Evolutionary conservation across 2,329 filamentous ascomycete species (phyloP), one percentile per base, ranked within the genome.

Genomic region (Aureobasidium sp.): DNA sequence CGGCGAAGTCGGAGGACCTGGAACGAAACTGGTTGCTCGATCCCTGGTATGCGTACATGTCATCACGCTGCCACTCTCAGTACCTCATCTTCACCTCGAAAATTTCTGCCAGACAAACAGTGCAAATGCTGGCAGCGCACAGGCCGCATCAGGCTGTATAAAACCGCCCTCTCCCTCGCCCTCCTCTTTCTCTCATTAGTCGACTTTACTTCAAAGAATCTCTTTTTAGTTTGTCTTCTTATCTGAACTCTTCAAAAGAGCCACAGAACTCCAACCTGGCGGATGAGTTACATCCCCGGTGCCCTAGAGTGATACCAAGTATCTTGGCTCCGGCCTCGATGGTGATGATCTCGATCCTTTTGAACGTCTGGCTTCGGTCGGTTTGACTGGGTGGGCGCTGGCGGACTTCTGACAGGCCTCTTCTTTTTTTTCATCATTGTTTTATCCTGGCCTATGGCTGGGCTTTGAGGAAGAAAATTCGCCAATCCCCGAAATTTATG

Each of bases 141-240:
- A 48, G 32, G 44, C 44, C 44, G 16, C 16, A 7, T 10, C 35
- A 17, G 17, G 6, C 7, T 24, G 21, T 55, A 57, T 51, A 57
- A 47, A 49, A 38, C 1, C n/a, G 19, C 27, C 16, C 10, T 37
- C 39, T 55, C 19, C 38, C 49, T 53, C 53, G 42, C 54, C 42
- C 51, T 56, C 52, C 35, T 55, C 45, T 34, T 58, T 56, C 16
- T 38, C 22, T 56, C 51, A 14, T 53, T 45, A 58, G 54, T 54
- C 56, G 56, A 58, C 56, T 58, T 55, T 55, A 53, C 49, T 53
- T 40, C 44, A 56, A 32, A 89, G 87, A 90, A 91, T 91, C 88
- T 88, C 88, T 94, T 95, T 86, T 95, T 90, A 95, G 89, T 90
- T 84, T 79, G 88, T 83, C 83, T 90, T 86, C 80, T 79, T 79